Percentiles rank a stretch among this genome's conserved stretches.
Conservation (phyloP, 202 grass and related monocot genomes). For the Panicum hallii region DNA sequence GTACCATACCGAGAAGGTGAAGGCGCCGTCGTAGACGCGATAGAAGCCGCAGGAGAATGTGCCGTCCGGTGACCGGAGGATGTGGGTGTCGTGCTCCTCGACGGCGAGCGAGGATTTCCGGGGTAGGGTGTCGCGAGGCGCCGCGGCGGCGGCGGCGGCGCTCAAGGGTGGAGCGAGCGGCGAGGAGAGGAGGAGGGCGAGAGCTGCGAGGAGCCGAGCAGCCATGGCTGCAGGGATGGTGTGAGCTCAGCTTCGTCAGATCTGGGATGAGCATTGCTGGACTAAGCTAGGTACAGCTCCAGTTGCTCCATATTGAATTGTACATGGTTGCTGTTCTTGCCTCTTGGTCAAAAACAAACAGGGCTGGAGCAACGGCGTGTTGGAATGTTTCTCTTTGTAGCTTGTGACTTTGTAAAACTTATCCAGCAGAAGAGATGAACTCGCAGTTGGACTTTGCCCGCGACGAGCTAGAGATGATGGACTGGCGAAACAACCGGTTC, state of each 20-base stretch:
- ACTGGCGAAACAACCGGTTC: neutral
- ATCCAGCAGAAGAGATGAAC: neutral
- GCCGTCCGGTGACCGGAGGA: conserved; percentile 51
- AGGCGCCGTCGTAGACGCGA: conserved; percentile 45
- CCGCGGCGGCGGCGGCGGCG: no score
- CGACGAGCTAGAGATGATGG: neutral
- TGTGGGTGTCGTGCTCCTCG: conserved; percentile 40
- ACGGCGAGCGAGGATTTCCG: conserved; percentile 41
- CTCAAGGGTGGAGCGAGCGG: neutral
- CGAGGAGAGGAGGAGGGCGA: conserved; percentile 33
- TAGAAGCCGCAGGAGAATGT: conserved; percentile 77
- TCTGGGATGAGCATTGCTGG: conserved; percentile 5
- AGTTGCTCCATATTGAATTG: neutral
- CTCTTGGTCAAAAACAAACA: conserved; percentile 34
- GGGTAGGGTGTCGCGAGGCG: neutral
- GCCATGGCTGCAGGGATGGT: conserved; percentile 42
- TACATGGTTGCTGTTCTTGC: neutral
- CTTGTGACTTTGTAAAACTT: conserved; percentile 9
- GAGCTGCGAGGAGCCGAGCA: neutral
- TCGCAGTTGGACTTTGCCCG: neutral
- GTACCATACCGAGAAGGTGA: conserved; percentile 77
- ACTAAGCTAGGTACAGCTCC: neutral
- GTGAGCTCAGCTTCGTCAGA: conserved; percentile 5
- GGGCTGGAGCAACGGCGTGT: neutral
- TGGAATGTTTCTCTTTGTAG: conserved; percentile 29